Evolutionary conservation across 2,329 filamentous ascomycete species (phyloP).

Genomic region (Scopulariopsis brevicaulis): DNA sequence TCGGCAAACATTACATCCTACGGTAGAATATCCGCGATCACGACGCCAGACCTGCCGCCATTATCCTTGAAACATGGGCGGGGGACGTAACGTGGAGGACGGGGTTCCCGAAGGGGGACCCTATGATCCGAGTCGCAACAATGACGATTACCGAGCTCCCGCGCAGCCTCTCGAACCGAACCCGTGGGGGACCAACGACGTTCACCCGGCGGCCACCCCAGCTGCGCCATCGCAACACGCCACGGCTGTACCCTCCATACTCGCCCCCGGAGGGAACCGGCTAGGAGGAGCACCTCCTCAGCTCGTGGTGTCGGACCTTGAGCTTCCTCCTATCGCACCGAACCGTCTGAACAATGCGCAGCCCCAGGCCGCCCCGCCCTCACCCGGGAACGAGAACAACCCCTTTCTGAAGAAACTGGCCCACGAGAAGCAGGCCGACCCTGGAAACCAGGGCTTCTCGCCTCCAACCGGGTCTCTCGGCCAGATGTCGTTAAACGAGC

Average conservation of each 20-base stretch:
- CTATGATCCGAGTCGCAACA: not conserved
- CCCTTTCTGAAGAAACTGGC: constrained; percentile 39
- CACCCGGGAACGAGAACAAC: constrained; percentile 30
- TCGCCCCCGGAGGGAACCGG: not conserved
- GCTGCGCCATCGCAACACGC: not conserved
- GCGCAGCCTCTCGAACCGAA: not conserved
- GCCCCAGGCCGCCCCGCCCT: not conserved
- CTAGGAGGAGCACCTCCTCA: not conserved
- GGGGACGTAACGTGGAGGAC: not conserved
- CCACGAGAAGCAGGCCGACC: constrained; percentile 6
- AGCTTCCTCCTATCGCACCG: not conserved
- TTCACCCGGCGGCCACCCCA: not conserved
- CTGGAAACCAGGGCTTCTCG: constrained; percentile 2
- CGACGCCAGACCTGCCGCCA: not conserved
- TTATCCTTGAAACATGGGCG: not conserved
- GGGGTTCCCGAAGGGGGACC: not conserved
- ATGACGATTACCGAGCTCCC: not conserved
- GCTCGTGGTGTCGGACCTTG: not conserved
- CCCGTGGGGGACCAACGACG: not conserved
- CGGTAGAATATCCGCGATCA: not conserved
- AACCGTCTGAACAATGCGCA: not conserved
- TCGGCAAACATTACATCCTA: not conserved
- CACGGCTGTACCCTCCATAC: not conserved
- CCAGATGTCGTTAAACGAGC: constrained; percentile 28
- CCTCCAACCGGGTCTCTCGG: constrained; percentile 25